Conservation (phyloP, 306 rosid genomes). For the Castanospermum australe region DNA sequence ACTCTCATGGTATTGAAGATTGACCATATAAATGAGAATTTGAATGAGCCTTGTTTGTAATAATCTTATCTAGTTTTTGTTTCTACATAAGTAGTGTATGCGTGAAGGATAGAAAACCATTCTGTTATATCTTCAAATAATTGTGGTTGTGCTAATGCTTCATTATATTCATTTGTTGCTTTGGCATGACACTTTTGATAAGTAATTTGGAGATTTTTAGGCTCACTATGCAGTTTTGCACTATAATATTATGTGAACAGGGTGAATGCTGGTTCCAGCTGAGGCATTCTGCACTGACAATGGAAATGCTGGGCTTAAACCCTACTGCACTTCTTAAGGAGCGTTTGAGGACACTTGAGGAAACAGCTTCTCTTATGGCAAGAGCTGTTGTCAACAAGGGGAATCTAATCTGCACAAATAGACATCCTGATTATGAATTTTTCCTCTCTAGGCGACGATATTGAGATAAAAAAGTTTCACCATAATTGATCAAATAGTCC, state of each 20-base stretch:
- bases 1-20: not conserved
- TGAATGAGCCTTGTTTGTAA: not conserved
- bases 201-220: not conserved
- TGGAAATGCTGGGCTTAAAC: not conserved
- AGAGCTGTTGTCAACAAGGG: slow-evolving; percentile 47
- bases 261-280: slow-evolving; percentile 56
- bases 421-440: slow-evolving; percentile 79
- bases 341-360: slow-evolving; percentile 51
- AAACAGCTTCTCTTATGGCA: slow-evolving; percentile 46
- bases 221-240: too few relatives aligned
- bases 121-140: not conserved
- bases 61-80: not conserved
- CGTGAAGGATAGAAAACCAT: not conserved
- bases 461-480: slow-evolving; percentile 13
- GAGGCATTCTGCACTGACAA: not conserved
- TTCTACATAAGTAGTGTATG: not conserved
- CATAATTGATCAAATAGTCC: slow-evolving; percentile 23
- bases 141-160: slow-evolving; percentile 9
- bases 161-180: not conserved
- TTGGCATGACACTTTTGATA: not conserved
- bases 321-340: slow-evolving; percentile 27
- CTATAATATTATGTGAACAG: slow-evolving; percentile 54
- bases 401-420: slow-evolving; percentile 44
- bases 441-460: slow-evolving; percentile 65
- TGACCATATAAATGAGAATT: not conserved